phyloP scores from a whole-genome alignment of 2,329 filamentous ascomycete genomes.

The Penicillium vulpinum region DNA sequence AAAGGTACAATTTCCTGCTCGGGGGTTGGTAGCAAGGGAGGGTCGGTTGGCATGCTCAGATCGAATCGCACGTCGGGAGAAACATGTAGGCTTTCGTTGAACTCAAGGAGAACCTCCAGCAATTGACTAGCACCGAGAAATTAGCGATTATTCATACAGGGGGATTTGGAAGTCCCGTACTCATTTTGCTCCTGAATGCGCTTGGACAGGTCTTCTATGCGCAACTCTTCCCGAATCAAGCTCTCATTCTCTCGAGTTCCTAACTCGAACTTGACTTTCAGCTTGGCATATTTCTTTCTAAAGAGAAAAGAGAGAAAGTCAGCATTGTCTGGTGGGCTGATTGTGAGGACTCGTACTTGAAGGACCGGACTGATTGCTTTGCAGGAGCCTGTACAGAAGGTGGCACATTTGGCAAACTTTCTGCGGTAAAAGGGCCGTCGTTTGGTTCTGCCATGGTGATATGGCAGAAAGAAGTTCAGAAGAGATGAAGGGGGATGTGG shows the following conservation, averaged over 20 bases:
- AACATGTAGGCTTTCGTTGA: constrained; percentile 82
- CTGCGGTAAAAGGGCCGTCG: constrained; percentile 29
- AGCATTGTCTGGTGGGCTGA: constrained; percentile 2
- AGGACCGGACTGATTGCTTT: constrained; percentile 63
- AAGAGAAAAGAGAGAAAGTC: constrained; percentile 14
- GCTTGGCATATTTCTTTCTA: constrained; percentile 84
- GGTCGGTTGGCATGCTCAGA: constrained; percentile 51
- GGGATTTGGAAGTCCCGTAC: constrained; percentile 54
- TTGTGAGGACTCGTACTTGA: constrained; percentile 53
- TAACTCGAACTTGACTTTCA: constrained; percentile 77
- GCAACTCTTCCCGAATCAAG: constrained; percentile 75
- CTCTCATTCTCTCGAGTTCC: constrained; percentile 69
- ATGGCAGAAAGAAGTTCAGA: constrained; percentile 3
- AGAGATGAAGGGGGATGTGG: constrained; percentile 12
- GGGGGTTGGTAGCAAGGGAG: constrained; percentile 51
- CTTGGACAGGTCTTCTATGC: constrained; percentile 76
- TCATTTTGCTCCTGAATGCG: constrained; percentile 89
- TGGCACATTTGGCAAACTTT: constrained; percentile 34
- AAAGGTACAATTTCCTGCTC: constrained; percentile 40
- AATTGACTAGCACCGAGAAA: constrained; percentile 64
- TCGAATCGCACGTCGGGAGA: constrained; percentile 73
- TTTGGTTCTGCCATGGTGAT: constrained; percentile 36
- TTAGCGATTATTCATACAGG: constrained; percentile 9
- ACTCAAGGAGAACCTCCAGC: constrained; percentile 81
- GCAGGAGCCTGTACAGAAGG: constrained; percentile 36